These are phyloP conservation scores for Citrullus amarus DNA, from an alignment of 306 rosid genomes.

Conservation along the genomic window DNA sequence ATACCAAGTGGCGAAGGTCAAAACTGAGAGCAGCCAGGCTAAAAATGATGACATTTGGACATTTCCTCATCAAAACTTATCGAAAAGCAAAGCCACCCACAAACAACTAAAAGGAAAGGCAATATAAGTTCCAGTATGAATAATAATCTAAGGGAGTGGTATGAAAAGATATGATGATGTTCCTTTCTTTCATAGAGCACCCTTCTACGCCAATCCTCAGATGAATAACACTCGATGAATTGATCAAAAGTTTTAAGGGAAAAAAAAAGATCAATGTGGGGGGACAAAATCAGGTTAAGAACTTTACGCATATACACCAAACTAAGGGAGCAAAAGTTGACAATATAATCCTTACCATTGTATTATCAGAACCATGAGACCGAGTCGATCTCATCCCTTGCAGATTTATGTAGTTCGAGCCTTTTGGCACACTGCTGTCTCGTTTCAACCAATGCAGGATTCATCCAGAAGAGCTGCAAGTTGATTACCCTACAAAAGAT, in stretches of 20 bases:
- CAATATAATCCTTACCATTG: background rate
- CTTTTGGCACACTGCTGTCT: constrained; percentile 33
- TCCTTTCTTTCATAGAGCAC: background rate
- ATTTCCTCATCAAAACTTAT: background rate
- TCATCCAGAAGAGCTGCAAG: constrained; percentile 30
- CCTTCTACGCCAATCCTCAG: background rate
- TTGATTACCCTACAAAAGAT: constrained; percentile 21
- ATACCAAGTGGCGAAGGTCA: background rate
- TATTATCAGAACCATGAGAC: constrained; percentile 32
- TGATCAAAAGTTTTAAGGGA: background rate
- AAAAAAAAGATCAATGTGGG: background rate
- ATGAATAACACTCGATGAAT: background rate
- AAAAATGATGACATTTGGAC: background rate
- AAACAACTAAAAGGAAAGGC: background rate
- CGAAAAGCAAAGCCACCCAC: background rate
- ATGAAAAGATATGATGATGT: background rate
- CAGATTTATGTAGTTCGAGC: constrained; percentile 39
- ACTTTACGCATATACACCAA: background rate
- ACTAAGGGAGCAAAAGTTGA: background rate
- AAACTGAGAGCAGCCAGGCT: background rate
- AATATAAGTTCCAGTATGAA: background rate
- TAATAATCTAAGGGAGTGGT: background rate
- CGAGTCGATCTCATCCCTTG: constrained; percentile 42
- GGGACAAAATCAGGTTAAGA: background rate
- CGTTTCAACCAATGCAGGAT: constrained; percentile 28